Conservation (phyloP, 208 protist species). For the Acanthamoeba sp. region DNA sequence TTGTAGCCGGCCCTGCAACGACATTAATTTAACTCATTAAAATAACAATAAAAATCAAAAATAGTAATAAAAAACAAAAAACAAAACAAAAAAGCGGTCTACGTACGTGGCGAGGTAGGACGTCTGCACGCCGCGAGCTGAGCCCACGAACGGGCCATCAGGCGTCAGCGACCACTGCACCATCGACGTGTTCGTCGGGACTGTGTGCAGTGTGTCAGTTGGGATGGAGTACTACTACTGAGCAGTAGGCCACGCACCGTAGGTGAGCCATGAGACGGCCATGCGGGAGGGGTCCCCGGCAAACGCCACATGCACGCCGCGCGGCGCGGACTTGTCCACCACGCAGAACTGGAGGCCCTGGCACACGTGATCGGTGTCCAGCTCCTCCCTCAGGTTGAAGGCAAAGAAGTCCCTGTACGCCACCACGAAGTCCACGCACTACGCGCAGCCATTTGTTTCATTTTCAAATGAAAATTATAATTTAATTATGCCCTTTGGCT, state of each 20-base stretch:
- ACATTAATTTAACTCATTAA: background rate
- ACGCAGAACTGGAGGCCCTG: constrained; percentile 6
- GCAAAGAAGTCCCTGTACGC: constrained; percentile 5
- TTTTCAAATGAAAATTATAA: background rate
- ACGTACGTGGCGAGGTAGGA: background rate
- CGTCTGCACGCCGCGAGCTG: background rate
- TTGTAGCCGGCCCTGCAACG: constrained; percentile 24
- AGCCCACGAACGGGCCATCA: background rate
- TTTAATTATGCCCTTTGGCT: too few relatives aligned
- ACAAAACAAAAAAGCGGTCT: background rate
- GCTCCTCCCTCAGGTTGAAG: constrained; percentile 29
- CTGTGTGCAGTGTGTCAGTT: background rate
- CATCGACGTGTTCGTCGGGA: background rate
- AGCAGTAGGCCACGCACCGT: background rate
- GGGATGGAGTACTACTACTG: background rate
- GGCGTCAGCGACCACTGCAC: constrained; percentile 26
- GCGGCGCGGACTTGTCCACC: background rate
- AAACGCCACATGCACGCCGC: constrained; percentile 32
- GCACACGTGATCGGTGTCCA: constrained; percentile 25
- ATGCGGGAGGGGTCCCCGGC: constrained; percentile 43
- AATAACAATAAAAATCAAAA: background rate
- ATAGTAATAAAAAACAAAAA: too few relatives aligned
- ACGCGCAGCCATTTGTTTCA: background rate
- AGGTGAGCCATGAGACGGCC: constrained; percentile 58
- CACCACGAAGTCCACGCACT: background rate